Evolutionary conservation across 257 asterid genomes (phyloP).

Genomic region (Fraxinus pennsylvanica): DNA sequence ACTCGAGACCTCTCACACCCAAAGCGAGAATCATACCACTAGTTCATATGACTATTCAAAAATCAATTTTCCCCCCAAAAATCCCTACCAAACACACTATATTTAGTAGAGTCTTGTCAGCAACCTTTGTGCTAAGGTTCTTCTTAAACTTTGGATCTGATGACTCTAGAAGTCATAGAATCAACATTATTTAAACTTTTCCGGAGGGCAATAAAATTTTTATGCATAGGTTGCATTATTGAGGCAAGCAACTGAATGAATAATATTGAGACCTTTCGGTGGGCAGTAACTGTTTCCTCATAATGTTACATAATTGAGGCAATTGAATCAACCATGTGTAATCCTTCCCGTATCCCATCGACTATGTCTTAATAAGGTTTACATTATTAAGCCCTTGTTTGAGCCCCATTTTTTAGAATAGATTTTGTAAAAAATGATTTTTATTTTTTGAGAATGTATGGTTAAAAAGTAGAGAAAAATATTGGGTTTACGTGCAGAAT

Average conservation of each 20-base stretch:
- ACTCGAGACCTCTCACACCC: constrained; percentile 52
- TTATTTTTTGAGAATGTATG: no score
- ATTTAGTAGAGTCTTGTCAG: not conserved
- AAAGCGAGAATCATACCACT: constrained; percentile 56
- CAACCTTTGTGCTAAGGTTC: not conserved
- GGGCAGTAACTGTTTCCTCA: not conserved
- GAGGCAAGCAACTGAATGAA: not conserved
- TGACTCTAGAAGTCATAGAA: not conserved
- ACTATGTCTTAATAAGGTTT: not conserved
- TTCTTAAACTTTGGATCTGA: not conserved
- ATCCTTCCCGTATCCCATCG: not conserved
- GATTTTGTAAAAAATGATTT: no score
- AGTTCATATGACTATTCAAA: no score
- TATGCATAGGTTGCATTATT: no score
- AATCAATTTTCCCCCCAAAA: no score
- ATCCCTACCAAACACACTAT: no score
- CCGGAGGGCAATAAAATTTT: not conserved
- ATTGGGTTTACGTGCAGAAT: no score
- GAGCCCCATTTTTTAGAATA: no score
- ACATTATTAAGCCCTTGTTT: not conserved
- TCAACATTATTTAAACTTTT: not conserved
- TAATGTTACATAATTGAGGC: not conserved
- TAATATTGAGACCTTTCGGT: not conserved
- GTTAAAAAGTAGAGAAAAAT: no score
- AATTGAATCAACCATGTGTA: not conserved